These are phyloP conservation scores for Cutaneotrichosporon cutaneum DNA, from an alignment of 1,284 basidiomycete species.

Conservation along the genomic window DNA sequence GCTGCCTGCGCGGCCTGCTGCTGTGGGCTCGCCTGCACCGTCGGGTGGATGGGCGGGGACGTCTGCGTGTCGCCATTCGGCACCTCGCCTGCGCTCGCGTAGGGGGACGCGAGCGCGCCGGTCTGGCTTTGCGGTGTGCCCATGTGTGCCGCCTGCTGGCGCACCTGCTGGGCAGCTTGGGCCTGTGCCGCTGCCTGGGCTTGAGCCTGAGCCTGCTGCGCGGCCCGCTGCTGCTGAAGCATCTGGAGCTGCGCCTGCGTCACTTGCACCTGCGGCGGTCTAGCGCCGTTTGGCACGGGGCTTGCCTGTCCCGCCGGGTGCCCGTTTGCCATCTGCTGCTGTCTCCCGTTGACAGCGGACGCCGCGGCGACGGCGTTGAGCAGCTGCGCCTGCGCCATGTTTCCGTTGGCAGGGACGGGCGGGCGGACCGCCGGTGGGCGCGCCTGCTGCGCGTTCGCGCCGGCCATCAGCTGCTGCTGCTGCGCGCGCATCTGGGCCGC, in stretches of 20 bases:
- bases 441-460: constrained; percentile 9
- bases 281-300: constrained; percentile 18
- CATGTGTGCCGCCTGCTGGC: constrained; percentile 14
- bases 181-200: constrained; percentile 18
- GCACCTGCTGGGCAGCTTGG: constrained; percentile 17
- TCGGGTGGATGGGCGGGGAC: constrained; percentile 8
- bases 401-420: constrained; percentile 33
- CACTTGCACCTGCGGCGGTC: constrained; percentile 14
- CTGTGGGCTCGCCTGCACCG: constrained; percentile 24
- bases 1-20: constrained; percentile 28
- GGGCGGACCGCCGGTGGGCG: constrained; percentile 16
- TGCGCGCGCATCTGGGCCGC: constrained; percentile 25
- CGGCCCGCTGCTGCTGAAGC: constrained; percentile 34
- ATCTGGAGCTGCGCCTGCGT: constrained; percentile 41
- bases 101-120: constrained; percentile 32
- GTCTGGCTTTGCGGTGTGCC: constrained; percentile 36
- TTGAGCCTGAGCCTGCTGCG: constrained; percentile 16
- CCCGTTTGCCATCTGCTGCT: constrained; percentile 7
- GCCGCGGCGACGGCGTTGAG: constrained; percentile 47
- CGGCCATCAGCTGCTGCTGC: constrained; percentile 15
- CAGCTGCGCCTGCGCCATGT: constrained; percentile 46
- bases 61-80: constrained; percentile 26
- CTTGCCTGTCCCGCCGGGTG: background rate
- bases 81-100: constrained; percentile 22
- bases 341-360: constrained; percentile 34